These are phyloP conservation scores for Raddia guianensis DNA, from an alignment of 176 grass and related monocot genomes.

Conservation along the genomic window DNA sequence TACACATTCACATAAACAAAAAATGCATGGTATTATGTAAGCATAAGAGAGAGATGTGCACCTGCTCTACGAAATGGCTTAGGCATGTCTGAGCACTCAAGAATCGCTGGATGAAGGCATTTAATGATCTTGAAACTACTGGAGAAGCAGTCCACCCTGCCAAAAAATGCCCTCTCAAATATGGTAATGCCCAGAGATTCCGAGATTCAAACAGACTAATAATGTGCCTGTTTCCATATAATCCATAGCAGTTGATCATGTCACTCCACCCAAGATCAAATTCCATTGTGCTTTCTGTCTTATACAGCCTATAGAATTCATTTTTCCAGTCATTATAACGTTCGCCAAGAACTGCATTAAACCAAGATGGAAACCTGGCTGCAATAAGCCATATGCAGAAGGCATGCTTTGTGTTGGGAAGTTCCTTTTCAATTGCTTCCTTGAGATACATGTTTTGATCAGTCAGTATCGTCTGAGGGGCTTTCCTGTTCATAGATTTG, in stretches of 20 bases:
- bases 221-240: slow-evolving; percentile 68
- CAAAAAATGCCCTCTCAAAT: slow-evolving; percentile 63
- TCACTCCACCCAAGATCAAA: slow-evolving; percentile 72
- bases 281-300: slow-evolving; percentile 53
- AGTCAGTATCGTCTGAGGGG: slow-evolving; percentile 66
- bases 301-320: slow-evolving; percentile 62
- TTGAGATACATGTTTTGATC: slow-evolving; percentile 64
- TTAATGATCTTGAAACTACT: slow-evolving; percentile 50
- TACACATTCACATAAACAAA: not conserved
- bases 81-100: slow-evolving; percentile 52
- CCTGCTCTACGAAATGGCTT: slow-evolving; percentile 68
- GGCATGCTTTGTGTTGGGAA: slow-evolving; percentile 69
- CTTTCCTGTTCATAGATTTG: slow-evolving; percentile 75
- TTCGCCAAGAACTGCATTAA: slow-evolving; percentile 59
- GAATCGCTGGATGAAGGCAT: slow-evolving; percentile 68
- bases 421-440: slow-evolving; percentile 66
- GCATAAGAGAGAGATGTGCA: slow-evolving; percentile 4
- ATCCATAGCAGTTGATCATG: slow-evolving; percentile 59
- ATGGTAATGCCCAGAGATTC: slow-evolving; percentile 60
- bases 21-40: not conserved
- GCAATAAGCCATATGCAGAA: slow-evolving; percentile 59
- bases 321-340: slow-evolving; percentile 57
- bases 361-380: slow-evolving; percentile 65
- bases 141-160: slow-evolving; percentile 46
- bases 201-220: slow-evolving; percentile 50